phyloP scores from a whole-genome alignment of 352 stramenopile genomes.

The Phytophthora macrochlamydospora region DNA sequence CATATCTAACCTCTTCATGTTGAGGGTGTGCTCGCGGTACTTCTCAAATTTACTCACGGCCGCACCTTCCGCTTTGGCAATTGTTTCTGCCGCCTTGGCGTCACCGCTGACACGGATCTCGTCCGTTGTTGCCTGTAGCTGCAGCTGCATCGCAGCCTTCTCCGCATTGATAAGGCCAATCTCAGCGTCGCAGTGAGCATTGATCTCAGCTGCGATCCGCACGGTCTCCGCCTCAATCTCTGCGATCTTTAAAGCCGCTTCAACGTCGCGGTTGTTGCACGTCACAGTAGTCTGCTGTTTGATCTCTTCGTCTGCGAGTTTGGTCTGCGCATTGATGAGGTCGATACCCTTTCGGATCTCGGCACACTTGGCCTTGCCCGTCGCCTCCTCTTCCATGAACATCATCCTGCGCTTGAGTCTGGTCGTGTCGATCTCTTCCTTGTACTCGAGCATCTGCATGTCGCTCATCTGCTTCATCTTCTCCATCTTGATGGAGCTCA shows the following conservation, averaged over 20 bases:
- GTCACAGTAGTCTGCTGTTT: slow-evolving; percentile 52
- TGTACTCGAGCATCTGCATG: slow-evolving; percentile 76
- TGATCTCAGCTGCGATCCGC: slow-evolving; percentile 49
- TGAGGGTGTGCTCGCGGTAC: slow-evolving; percentile 38
- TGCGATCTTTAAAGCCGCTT: slow-evolving; percentile 46
- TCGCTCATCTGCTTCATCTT: slow-evolving; percentile 84
- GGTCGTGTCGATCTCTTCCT: slow-evolving; percentile 59
- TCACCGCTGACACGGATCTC: slow-evolving; percentile 34
- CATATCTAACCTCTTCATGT: slow-evolving; percentile 57
- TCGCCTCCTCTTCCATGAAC: slow-evolving; percentile 73
- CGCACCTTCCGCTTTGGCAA: slow-evolving; percentile 46
- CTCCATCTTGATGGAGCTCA: slow-evolving; percentile 72
- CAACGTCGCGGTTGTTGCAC: slow-evolving; percentile 50
- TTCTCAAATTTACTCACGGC: slow-evolving; percentile 48
- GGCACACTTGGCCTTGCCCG: slow-evolving; percentile 49
- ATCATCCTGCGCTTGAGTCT: slow-evolving; percentile 62
- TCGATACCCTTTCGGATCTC: slow-evolving; percentile 63
- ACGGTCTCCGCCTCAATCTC: slow-evolving; percentile 55
- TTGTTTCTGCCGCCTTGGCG: slow-evolving; percentile 50
- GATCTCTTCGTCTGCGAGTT: slow-evolving; percentile 57
- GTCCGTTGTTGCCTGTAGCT: slow-evolving; percentile 41
- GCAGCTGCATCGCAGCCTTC: slow-evolving; percentile 34
- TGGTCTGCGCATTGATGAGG: slow-evolving; percentile 56
- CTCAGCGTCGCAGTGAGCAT: slow-evolving; percentile 43
- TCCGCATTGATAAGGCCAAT: slow-evolving; percentile 51